These are phyloP conservation scores for Anastatica hierochuntica DNA, from an alignment of 345 rosid genomes.

Conservation along the genomic window DNA sequence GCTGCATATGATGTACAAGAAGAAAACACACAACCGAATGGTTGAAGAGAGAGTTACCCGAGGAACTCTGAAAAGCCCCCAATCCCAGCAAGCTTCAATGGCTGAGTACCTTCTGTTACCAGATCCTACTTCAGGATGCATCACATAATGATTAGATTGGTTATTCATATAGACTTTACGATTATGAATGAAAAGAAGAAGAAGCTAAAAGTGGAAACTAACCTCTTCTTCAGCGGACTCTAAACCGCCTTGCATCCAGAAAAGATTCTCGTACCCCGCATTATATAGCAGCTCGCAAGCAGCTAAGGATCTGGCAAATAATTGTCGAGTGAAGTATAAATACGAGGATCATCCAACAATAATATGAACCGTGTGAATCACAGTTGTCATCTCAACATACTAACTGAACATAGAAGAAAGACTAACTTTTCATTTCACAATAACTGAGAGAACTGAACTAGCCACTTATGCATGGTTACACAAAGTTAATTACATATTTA, in stretches of 20 bases:
- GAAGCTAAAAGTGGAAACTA: slow-evolving; percentile 2
- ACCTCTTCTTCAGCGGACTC: slow-evolving; percentile 92
- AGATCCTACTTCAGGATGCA: slow-evolving; percentile 51
- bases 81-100: slow-evolving; percentile 77
- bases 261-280: slow-evolving; percentile 73
- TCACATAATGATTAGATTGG: not conserved
- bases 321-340: not conserved
- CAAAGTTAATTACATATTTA: not conserved
- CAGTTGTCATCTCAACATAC: too few relatives aligned
- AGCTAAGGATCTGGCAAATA: slow-evolving; percentile 64
- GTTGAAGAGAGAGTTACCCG: slow-evolving; percentile 42
- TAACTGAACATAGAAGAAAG: too few relatives aligned
- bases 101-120: slow-evolving; percentile 62
- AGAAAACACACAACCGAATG: too few relatives aligned
- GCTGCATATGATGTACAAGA: too few relatives aligned
- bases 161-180: not conserved
- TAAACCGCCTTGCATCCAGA: slow-evolving; percentile 90
- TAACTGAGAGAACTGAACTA: too few relatives aligned
- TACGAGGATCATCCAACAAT: slow-evolving; percentile 1
- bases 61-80: slow-evolving; percentile 88
- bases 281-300: slow-evolving; percentile 69
- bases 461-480: not conserved
- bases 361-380: not conserved
- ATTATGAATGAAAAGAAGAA: slow-evolving; percentile 3
- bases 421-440: too few relatives aligned